Base-by-base conservation (phyloP, 371 early-diverging fungal species). In the Blastocladiella emersonii region DNA sequence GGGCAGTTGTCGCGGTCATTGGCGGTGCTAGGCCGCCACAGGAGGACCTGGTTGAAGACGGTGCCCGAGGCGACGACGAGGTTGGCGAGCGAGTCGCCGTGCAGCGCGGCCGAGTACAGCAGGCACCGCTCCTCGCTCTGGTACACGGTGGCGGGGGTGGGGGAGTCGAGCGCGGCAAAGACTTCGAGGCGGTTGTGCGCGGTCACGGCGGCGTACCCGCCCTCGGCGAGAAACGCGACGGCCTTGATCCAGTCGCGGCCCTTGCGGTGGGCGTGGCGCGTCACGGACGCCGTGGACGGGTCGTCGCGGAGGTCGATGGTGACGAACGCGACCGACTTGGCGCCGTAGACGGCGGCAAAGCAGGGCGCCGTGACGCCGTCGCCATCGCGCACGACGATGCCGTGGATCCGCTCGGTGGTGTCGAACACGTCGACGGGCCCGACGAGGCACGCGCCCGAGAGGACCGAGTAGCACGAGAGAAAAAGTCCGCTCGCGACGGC, bases 11-110 rank as follows among this genome's bases (percentile, higher is more conserved):
- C 70, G 39, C 71, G 6, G 1, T 48, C 43, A 21, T 34, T 34
- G 34, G 35, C 57, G n/a, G n/a, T 3, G 19, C 51, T 72, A 27
- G 53, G 53, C 13, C 30, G 32, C 91, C 93, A 91, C 0, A 92
- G 63, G 62, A 86, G 76, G 0, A 89, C 86, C 56, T 88, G 77
- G 68, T 87, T 87, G 67, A 90, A 91, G 3, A 89, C 89, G 0
- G 93, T 92, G 1, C 93, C 93, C 6, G 85, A 81, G 0, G 87
- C 89, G 2, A 91, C 70, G 12, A 71, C 65, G 23, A 91, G 64
- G 0, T 70, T 70, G 6, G 74, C 75, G 13, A 70, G 51, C 0
- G 78, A 78, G 2, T 61, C 66, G 51, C 88, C 88, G 65, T 71
- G 77, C 51, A 89, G 80, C 21, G 74, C 68, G 0, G 90, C 93